Evolutionary conservation across 2,329 filamentous ascomycete species (phyloP).

Genomic region (Colletotrichum sp.): DNA sequence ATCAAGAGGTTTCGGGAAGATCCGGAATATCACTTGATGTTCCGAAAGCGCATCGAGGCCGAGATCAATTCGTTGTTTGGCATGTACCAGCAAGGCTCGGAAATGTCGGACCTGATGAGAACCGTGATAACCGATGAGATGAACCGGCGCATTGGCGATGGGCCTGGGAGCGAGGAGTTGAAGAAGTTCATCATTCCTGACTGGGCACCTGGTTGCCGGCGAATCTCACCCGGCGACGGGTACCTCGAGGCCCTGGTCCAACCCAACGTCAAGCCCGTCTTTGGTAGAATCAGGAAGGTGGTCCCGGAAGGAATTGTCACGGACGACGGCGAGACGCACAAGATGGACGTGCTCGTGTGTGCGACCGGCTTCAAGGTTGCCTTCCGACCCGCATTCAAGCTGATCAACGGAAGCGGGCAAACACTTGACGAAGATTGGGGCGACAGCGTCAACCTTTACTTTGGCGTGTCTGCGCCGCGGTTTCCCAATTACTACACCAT

Average conservation of each 20-base stretch:
- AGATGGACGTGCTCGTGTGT: conserved; percentile 38
- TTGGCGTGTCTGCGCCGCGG: conserved; percentile 47
- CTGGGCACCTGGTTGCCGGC: conserved; percentile 49
- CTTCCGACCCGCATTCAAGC: conserved; percentile 48
- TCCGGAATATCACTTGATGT: conserved; percentile 43
- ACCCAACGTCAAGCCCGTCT: conserved; percentile 49
- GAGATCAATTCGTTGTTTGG: conserved; percentile 46
- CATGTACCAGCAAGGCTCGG: conserved; percentile 46
- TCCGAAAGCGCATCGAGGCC: conserved; percentile 47
- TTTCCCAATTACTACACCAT: conserved; percentile 51
- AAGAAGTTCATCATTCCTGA: conserved; percentile 44
- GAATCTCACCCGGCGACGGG: conserved; percentile 46
- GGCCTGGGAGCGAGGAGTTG: conserved; percentile 42
- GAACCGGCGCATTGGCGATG: conserved; percentile 40
- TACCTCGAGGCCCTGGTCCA: conserved; percentile 46
- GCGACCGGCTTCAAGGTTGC: conserved; percentile 44
- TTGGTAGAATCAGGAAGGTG: conserved; percentile 40
- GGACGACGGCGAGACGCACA: conserved; percentile 32
- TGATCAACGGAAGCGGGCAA: conserved; percentile 35
- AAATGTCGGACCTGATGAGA: conserved; percentile 41
- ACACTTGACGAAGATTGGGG: conserved; percentile 51
- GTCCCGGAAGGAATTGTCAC: conserved; percentile 33
- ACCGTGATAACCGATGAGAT: conserved; percentile 48
- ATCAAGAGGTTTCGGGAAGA: conserved; percentile 39
- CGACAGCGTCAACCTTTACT: conserved; percentile 43